Evolutionary conservation across 371 early-diverging fungal genomes (phyloP), one percentile per base, ranked within the genome.

Genomic region (Encephalitozoon cuniculi): DNA sequence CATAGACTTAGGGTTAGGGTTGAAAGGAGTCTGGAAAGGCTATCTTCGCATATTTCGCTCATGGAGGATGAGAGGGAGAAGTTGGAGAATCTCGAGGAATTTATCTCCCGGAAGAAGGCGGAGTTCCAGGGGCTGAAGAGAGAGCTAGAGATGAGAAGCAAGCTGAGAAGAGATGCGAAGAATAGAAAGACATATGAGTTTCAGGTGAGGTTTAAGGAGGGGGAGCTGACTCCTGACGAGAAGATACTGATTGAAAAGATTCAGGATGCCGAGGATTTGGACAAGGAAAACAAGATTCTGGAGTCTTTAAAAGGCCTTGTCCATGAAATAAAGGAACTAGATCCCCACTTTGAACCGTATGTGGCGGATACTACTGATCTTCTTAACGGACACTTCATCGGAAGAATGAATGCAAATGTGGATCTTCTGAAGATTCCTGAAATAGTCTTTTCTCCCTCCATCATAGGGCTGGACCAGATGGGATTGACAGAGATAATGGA

Each of bases 401-500:
- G 74, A 26, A 75, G 79, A 21, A 70, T 55, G 43, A 68, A 73
- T 64, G 65, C 79, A 2, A 81, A 83, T 69, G 74, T 84, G 32
- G 86, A 85, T 26, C 54, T 81, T 32, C 37, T 80, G 15, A 68
- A 78, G 53, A 75, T 79, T 12, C 37, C 79, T 18, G 86, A 85
- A 59, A 77, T 77, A 26, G 25, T 85, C 21, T 85, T 85, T 73
- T 71, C 73, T 37, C 86, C 86, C 0, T 59, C 71, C n/a, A 79
- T 85, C 32, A 59, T 85, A 32, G 75, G 77, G 1, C 63, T 78
- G 15, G 72, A 80, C 34, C 72, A 82, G 46, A 78, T 80, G 71
- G 86, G 86, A 4, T 23, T 85, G 1, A 59, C 74, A 32, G 86
- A 85, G 55, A 78, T 77, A 44, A 65, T 85, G 39, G 79, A 82